A percentile compares a stretch with the other conserved stretches of the same genome.
Evolutionary conservation across 306 rosid genomes (phyloP).

Genomic region (Medicago truncatula): DNA sequence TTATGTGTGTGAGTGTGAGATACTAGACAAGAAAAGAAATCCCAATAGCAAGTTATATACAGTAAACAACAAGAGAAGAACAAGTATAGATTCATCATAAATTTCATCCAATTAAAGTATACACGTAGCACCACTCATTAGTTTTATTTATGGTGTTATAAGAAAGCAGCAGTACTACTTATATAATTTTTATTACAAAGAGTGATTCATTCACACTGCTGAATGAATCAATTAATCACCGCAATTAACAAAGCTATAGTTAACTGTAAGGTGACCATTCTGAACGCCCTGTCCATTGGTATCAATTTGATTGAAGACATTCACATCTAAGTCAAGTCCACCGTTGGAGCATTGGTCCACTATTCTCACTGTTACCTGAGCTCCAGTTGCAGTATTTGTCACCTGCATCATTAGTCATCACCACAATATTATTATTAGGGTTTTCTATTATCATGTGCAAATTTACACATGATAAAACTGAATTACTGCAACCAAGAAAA

Average conservation of each 20-base stretch:
- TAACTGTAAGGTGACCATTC: constrained; percentile 49
- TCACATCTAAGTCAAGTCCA: constrained; percentile 62
- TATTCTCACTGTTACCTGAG: constrained; percentile 53
- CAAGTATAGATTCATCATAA: too few relatives aligned
- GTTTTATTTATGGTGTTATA: neutral
- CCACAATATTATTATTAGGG: neutral
- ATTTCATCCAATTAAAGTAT: too few relatives aligned
- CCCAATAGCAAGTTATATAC: too few relatives aligned
- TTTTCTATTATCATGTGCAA: too few relatives aligned
- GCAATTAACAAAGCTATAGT: constrained; percentile 52
- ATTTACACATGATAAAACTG: too few relatives aligned
- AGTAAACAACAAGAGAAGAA: too few relatives aligned
- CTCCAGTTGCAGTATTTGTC: constrained; percentile 50
- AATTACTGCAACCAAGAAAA: too few relatives aligned
- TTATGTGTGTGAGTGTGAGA: too few relatives aligned
- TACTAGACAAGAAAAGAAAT: too few relatives aligned
- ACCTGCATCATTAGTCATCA: constrained; percentile 28
- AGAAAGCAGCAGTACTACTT: neutral
- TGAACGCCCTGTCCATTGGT: constrained; percentile 51
- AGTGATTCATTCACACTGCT: neutral
- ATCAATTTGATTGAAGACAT: constrained; percentile 48
- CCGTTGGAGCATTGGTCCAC: constrained; percentile 67
- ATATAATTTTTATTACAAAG: neutral
- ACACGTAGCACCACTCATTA: too few relatives aligned
- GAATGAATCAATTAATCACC: neutral